Conservation (phyloP, 108 stramenopile species). For the Nitzschia sp. region DNA sequence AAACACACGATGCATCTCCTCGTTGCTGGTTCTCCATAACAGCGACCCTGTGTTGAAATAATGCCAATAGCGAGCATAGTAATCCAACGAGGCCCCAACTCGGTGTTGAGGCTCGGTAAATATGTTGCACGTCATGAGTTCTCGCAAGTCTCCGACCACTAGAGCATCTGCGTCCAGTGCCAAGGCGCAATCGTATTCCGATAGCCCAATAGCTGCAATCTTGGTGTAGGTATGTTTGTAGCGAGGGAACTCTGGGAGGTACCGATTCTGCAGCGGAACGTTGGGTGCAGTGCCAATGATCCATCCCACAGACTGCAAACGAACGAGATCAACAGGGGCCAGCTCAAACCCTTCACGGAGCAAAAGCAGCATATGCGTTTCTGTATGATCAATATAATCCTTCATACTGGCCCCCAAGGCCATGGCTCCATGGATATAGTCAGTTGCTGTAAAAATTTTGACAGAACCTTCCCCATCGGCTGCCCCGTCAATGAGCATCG, state of each 20-base stretch:
- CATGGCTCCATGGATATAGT: slow-evolving; percentile 42
- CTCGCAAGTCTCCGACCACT: slow-evolving; percentile 28
- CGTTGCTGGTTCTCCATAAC: slow-evolving; percentile 20
- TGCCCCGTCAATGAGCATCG: slow-evolving; percentile 32
- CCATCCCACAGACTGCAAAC: slow-evolving; percentile 41
- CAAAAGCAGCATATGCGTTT: slow-evolving; percentile 29
- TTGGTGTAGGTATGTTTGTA: slow-evolving; percentile 44
- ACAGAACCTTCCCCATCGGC: slow-evolving; percentile 26
- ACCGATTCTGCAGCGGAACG: slow-evolving; percentile 15
- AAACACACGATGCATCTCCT: slow-evolving; percentile 41
- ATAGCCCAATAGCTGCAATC: slow-evolving; percentile 33
- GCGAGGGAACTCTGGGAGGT: slow-evolving; percentile 27
- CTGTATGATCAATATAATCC: slow-evolving; percentile 19
- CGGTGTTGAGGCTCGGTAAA: slow-evolving; percentile 27
- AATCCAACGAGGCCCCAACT: slow-evolving; percentile 32
- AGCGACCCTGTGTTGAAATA: slow-evolving; percentile 36
- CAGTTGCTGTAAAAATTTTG: slow-evolving; percentile 26
- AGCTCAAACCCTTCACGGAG: slow-evolving; percentile 32
- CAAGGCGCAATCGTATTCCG: slow-evolving; percentile 38
- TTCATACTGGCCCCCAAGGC: slow-evolving; percentile 30
- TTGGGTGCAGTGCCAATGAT: slow-evolving; percentile 35
- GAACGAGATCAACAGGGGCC: slow-evolving; percentile 12
- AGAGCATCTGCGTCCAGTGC: slow-evolving; percentile 41
- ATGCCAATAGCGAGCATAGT: slow-evolving; percentile 23
- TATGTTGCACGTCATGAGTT: slow-evolving; percentile 31